Percentiles rank a stretch among this genome's conserved stretches.
These are phyloP conservation scores for Wickerhamiella sergipiensis DNA, from an alignment of 805 yeast species.

Conservation along the genomic window DNA sequence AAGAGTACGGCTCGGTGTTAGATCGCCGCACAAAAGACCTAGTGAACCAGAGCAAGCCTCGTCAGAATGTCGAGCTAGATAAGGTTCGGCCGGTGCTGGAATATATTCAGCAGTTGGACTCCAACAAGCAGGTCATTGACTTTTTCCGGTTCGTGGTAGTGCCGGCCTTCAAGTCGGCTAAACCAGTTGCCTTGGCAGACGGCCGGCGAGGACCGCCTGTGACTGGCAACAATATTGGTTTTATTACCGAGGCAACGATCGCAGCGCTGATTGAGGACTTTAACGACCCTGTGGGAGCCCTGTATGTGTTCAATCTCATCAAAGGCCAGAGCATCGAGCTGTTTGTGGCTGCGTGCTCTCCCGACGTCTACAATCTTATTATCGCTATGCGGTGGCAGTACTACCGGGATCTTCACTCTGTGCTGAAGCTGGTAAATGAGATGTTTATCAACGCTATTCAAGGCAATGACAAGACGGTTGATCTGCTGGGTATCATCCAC, in stretches of 20 bases:
- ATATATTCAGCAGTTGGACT: slow-evolving; percentile 14
- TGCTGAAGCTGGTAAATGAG: slow-evolving; percentile 28
- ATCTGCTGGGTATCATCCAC: slow-evolving; percentile 18
- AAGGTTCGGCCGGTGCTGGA: slow-evolving; percentile 10
- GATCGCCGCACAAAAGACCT: not conserved
- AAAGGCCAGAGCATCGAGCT: slow-evolving; percentile 25
- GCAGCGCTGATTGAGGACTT: slow-evolving; percentile 13
- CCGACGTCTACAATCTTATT: slow-evolving; percentile 28
- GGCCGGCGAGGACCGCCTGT: not conserved
- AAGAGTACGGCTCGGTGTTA: not conserved
- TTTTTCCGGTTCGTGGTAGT: slow-evolving; percentile 14
- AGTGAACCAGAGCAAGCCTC: not conserved
- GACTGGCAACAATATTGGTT: not conserved
- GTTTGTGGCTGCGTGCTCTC: slow-evolving; percentile 27
- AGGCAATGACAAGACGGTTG: slow-evolving; percentile 25
- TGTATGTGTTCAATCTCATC: slow-evolving; percentile 26
- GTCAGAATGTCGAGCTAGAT: not conserved
- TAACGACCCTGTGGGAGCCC: slow-evolving; percentile 23
- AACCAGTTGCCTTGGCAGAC: not conserved
- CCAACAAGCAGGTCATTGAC: slow-evolving; percentile 17
- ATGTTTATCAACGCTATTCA: slow-evolving; percentile 30
- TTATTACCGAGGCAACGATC: slow-evolving; percentile 2
- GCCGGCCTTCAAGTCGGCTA: slow-evolving; percentile 7
- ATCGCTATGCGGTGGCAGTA: slow-evolving; percentile 28
- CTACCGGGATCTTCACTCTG: slow-evolving; percentile 26